Base-by-base conservation (phyloP, 257 asterid species). In the Gynochthodes officinalis region DNA sequence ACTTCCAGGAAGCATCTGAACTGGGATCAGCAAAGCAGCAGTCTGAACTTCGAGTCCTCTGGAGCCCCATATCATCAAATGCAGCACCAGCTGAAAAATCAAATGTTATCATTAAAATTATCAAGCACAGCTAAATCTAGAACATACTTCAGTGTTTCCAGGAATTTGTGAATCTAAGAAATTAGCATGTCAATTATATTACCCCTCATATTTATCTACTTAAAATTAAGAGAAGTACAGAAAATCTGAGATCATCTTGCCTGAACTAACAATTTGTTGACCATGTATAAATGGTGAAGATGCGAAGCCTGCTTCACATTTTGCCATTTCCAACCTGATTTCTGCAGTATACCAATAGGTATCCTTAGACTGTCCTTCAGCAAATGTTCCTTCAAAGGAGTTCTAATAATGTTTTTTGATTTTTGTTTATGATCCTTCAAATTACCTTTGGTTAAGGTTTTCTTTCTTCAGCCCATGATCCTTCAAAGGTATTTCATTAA, bases 1-100 rank as follows among this genome's bases (percentile, higher is more conserved):
- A 87, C 97, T 79, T 86, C 97, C 97, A 91, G 55, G 84, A 60
- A 77, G 82, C 84, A 62, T 73, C 75, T 67, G 33, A 32, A 78
- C 85, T 83, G 72, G 93, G 93, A 74, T 62, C 64, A 33, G 19
- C 46, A 50, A 68, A 75, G 67, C 43, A 58, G 37, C 50, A 55
- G 72, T 35, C 77, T 4, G 9, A 54, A 64, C 44, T 63, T 66
- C 59, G 64, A 65, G 72, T 69, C 67, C 66, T 74, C 70, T 68
- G 68, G 48, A 23, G 71, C 76, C 75, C 79, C 61, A 48, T 21
- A 39, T 77, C 32, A 33, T 52, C 13, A 63, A 42, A 77, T 70
- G 35, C 75, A 77, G 44, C 75, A 60, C 46, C 77, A 75, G 86
- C 92, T 86, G 64, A 35, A 76, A 74, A 55, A 72, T 59, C 19